A percentile compares a stretch with the other conserved stretches of the same genome.
Conservation (phyloP, 257 asterid species). For the Gynochthodes officinalis region DNA sequence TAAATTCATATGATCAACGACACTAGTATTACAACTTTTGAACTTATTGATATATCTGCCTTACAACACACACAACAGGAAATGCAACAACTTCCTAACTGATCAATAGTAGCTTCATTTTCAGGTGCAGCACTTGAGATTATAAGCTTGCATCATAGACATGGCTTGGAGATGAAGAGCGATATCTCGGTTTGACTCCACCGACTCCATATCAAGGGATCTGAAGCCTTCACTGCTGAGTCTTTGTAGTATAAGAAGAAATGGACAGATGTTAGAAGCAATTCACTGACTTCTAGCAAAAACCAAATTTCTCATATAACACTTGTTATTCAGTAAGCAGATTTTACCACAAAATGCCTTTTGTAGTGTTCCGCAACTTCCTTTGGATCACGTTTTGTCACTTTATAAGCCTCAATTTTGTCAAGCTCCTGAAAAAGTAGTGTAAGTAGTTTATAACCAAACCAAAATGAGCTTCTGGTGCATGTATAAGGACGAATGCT, state of each 20-base stretch:
- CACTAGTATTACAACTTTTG: too few species aligned
- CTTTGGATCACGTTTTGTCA: conserved; percentile 55
- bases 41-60: too few species aligned
- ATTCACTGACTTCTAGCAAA: neutral
- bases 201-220: neutral
- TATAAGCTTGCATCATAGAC: too few species aligned
- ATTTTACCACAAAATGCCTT: conserved; percentile 45
- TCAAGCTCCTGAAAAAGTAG: conserved; percentile 57
- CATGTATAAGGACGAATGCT: too few species aligned
- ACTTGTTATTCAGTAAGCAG: neutral
- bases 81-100: neutral
- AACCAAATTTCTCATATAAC: neutral
- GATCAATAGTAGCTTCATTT: neutral
- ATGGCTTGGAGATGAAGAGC: neutral
- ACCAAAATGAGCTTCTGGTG: neutral
- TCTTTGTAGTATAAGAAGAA: conserved; percentile 2
- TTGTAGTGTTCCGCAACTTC: conserved; percentile 58
- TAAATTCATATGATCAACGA: too few species aligned
- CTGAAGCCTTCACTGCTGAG: conserved; percentile 14
- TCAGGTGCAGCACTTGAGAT: too few species aligned
- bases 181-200: too few species aligned
- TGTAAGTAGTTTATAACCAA: neutral
- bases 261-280: neutral
- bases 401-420: conserved; percentile 68
- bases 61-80: neutral